These are phyloP conservation scores for Elsinoe ampelina DNA, from an alignment of 2,329 filamentous ascomycete species.

Conservation along the genomic window DNA sequence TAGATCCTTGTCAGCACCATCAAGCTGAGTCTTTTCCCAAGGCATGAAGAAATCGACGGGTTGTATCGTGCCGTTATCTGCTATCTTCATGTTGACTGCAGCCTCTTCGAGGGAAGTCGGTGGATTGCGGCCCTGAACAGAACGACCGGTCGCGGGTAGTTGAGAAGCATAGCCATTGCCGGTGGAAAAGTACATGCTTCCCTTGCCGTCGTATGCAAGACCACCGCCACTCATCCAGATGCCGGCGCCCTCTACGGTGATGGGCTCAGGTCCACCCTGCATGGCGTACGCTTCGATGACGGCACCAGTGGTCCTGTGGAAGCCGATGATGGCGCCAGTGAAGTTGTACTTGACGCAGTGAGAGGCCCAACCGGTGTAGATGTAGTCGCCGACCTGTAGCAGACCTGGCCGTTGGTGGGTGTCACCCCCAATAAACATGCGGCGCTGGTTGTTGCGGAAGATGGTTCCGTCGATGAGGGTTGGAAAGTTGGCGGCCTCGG, in stretches of 20 bases:
- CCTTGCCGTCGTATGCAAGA: constrained; percentile 38
- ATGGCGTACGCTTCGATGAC: constrained; percentile 38
- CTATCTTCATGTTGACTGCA: constrained; percentile 41
- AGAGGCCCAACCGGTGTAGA: constrained; percentile 43
- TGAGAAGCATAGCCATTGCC: constrained; percentile 44
- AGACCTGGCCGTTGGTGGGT: constrained; percentile 40
- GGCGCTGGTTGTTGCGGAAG: constrained; percentile 38
- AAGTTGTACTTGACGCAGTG: constrained; percentile 46
- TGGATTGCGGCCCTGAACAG: constrained; percentile 37
- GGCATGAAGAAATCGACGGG: constrained; percentile 45
- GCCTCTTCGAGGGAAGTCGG: constrained; percentile 41
- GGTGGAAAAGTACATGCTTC: constrained; percentile 40
- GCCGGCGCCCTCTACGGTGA: constrained; percentile 34
- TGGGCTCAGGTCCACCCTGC: constrained; percentile 33
- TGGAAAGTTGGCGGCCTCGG: constrained; percentile 31
- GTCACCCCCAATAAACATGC: constrained; percentile 40
- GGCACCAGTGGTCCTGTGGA: constrained; percentile 37
- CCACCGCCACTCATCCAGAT: constrained; percentile 45
- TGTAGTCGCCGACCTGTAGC: constrained; percentile 38
- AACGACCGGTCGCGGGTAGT: constrained; percentile 29
- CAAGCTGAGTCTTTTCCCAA: constrained; percentile 40
- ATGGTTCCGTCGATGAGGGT: constrained; percentile 35
- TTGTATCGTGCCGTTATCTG: constrained; percentile 34
- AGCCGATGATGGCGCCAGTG: constrained; percentile 42
- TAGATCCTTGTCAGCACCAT: constrained; percentile 43